Base-by-base conservation (phyloP, 2,329 filamentous ascomycete species). In the Colletotrichum melonis region DNA sequence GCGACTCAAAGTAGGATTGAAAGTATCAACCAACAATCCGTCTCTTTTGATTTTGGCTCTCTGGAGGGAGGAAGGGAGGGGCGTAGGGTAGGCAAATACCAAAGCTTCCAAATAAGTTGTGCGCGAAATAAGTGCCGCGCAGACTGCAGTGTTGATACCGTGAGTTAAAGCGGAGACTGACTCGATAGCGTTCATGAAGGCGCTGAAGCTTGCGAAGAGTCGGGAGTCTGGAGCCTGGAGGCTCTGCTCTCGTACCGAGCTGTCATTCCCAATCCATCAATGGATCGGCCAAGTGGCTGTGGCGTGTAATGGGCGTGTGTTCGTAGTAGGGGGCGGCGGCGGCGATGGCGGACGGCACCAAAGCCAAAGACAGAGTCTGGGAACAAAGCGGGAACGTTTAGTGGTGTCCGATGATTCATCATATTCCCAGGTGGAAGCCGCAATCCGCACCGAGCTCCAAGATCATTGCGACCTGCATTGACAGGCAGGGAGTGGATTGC, bases 391-490 rank as follows among this genome's bases (percentile, higher is more conserved):
- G 54, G 12, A 49, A 14, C 59, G n/a, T 35, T 46, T 26, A 19
- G 46, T 35, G 35, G 67, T 56, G 19, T 35, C 70, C 71, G 71
- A 73, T 73, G 71, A 73, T 71, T 73, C 71, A 73, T 73, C 67
- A 73, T 66, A 16, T 56, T 14, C 42, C 42, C 42, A 12, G 19
- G 19, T 49, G 26, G 38, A 55, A 24, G 67, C 67, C 56, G 60
- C 46, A 55, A 5, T 3, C 30, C 49, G 71, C 24, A 28, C 59
- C 67, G 46, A 70, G 62, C 67, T 70, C 49, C 56, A 57, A 28
- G n/a, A 56, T 24, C 19, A 28, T 46, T 52, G 54, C 66, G 42
- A 70, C 54, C 55, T 65, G 70, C 71, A 66, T 64, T 71, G 67
- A 62, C 59, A 56, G 66, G 35, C 70, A 70, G 60, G 70, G 66